These are phyloP conservation scores for Neodidymelliopsis sp. DNA, from an alignment of 2,329 filamentous ascomycete genomes.

Conservation along the genomic window DNA sequence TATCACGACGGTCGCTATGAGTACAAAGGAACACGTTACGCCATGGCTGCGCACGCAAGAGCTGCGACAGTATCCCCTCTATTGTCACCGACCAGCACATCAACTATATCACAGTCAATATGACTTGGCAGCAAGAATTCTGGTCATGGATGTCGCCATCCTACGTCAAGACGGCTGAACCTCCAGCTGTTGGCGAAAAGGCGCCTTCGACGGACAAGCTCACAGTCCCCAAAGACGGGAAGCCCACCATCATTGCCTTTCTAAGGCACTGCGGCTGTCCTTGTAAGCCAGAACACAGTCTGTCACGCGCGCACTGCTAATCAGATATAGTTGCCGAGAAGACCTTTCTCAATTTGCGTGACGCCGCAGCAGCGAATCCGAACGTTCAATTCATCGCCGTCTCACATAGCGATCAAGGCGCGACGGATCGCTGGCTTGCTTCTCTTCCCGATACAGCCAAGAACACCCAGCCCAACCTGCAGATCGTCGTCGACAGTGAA, in stretches of 20 bases:
- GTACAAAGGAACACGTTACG: slow-evolving; percentile 6
- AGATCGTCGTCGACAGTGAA: slow-evolving; percentile 67
- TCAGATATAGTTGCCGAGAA: slow-evolving; percentile 69
- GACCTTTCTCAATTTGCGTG: slow-evolving; percentile 55
- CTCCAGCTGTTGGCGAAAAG: slow-evolving; percentile 61
- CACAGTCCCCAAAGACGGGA: slow-evolving; percentile 58
- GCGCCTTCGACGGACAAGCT: slow-evolving; percentile 65
- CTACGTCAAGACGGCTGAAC: slow-evolving; percentile 43
- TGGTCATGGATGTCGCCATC: slow-evolving; percentile 52
- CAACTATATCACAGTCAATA: slow-evolving; percentile 18
- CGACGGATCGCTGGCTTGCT: slow-evolving; percentile 45
- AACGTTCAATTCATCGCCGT: slow-evolving; percentile 44
- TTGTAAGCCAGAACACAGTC: slow-evolving; percentile 57
- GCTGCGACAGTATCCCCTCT: background rate
- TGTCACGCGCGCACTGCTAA: background rate
- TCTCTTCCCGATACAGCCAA: slow-evolving; percentile 31
- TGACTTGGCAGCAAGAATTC: slow-evolving; percentile 53
- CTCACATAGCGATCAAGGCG: slow-evolving; percentile 43
- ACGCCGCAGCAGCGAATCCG: slow-evolving; percentile 32
- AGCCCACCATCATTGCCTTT: slow-evolving; percentile 70
- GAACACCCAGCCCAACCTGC: slow-evolving; percentile 60
- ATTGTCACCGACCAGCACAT: background rate
- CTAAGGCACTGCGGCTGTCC: slow-evolving; percentile 78
- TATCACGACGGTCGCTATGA: slow-evolving; percentile 1
- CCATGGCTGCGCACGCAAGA: background rate